Evolutionary conservation across 2,329 filamentous ascomycete genomes (phyloP).

Genomic region (Penicillium sp.): DNA sequence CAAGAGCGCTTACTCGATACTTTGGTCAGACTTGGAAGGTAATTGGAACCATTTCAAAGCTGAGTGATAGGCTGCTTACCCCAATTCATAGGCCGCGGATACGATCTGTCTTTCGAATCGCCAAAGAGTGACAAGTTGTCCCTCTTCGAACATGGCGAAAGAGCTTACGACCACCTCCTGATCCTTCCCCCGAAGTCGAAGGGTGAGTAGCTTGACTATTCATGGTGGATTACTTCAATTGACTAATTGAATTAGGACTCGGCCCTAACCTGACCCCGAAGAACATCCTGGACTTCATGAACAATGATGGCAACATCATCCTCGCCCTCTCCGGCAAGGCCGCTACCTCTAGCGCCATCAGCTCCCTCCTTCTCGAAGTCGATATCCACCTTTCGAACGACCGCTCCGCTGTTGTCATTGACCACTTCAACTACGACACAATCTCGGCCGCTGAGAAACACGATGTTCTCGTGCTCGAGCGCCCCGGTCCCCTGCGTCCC

Average conservation of each 20-base stretch:
- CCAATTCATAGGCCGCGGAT: constrained; percentile 69
- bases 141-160: constrained; percentile 83
- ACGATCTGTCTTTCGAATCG: constrained; percentile 75
- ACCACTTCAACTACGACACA: constrained; percentile 93
- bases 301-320: constrained; percentile 87
- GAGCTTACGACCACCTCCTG: constrained; percentile 85
- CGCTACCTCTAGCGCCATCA: constrained; percentile 69
- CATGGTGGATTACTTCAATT: constrained; percentile 21
- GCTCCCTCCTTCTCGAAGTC: constrained; percentile 78
- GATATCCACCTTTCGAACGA: constrained; percentile 86
- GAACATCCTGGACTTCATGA: constrained; percentile 84
- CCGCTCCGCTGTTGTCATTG: constrained; percentile 80
- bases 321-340: constrained; percentile 74
- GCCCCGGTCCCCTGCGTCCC: constrained; percentile 63
- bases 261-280: constrained; percentile 86
- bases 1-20: constrained; percentile 78
- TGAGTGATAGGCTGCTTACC: constrained; percentile 1
- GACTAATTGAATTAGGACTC: constrained; percentile 59
- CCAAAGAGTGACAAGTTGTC: constrained; percentile 75
- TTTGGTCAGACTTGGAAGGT: constrained; percentile 56
- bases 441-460: constrained; percentile 76
- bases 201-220: constrained; percentile 52
- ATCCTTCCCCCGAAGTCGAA: constrained; percentile 88
- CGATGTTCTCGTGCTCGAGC: constrained; percentile 78
- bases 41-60: not conserved